These are phyloP conservation scores for Cucumis cinereus DNA, from an alignment of 306 rosid genomes.

Conservation along the genomic window DNA sequence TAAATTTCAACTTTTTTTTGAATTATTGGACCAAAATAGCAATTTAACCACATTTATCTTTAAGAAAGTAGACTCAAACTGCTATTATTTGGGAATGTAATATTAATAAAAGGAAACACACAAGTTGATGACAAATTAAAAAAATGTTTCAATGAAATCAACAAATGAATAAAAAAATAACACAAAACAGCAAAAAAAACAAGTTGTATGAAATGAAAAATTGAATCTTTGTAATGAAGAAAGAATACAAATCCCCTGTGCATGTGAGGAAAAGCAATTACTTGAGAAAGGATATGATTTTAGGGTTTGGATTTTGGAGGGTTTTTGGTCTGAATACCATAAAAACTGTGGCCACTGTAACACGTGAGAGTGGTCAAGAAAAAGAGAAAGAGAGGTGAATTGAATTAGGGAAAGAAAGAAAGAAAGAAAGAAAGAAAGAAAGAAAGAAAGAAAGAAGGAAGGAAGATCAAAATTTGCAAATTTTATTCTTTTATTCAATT, in stretches of 20 bases:
- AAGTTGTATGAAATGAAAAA: background rate
- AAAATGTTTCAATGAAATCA: background rate
- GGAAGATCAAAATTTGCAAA: background rate
- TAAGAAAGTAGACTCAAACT: background rate
- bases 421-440: too few relatives aligned
- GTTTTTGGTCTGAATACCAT: background rate
- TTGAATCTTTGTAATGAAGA: background rate
- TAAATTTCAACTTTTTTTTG: too few relatives aligned
- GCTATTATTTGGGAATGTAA: background rate
- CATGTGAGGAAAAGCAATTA: background rate
- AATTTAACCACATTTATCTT: too few relatives aligned
- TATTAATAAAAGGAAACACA: background rate
- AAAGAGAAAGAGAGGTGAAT: background rate
- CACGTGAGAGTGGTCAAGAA: constrained; percentile 1
- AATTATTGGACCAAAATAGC: too few relatives aligned
- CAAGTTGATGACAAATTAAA: background rate
- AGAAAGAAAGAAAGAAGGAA: background rate
- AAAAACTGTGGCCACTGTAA: background rate
- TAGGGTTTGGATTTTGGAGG: background rate
- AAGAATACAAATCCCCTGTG: background rate
- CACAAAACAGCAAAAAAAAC: background rate
- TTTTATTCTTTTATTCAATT: constrained; percentile 18
- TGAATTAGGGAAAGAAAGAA: background rate
- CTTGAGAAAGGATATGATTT: background rate
- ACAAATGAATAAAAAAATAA: background rate